A percentile compares a stretch with the other conserved stretches of the same genome.
These are phyloP conservation scores for Urtica urens DNA, from an alignment of 306 rosid species.

Conservation along the genomic window DNA sequence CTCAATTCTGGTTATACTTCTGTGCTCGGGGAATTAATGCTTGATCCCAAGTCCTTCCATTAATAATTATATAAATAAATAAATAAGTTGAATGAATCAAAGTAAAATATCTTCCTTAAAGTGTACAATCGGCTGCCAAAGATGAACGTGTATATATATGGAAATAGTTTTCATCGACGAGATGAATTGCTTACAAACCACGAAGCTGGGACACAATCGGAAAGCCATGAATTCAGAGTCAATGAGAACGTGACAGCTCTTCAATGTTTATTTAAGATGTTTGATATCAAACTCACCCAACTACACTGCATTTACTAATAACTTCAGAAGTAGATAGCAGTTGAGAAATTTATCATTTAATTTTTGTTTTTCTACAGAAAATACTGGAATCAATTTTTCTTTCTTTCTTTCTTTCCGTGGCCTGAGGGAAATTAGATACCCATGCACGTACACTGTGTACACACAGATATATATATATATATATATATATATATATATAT, in stretches of 20 bases:
- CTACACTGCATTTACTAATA: slow-evolving; percentile 29
- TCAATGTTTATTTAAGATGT: slow-evolving; percentile 8
- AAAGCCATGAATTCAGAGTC: slow-evolving; percentile 13
- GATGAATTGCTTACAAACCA: slow-evolving; percentile 10
- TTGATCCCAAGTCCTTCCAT: no score
- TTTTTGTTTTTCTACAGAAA: background rate
- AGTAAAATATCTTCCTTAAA: no score
- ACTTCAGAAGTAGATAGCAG: slow-evolving; percentile 24
- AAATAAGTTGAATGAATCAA: no score
- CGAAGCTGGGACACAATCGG: no score
- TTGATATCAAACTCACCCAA: slow-evolving; percentile 16
- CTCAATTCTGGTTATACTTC: no score
- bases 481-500: no score
- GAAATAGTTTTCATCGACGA: background rate
- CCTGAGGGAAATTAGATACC: background rate
- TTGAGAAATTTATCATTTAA: slow-evolving; percentile 19
- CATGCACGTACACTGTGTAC: no score
- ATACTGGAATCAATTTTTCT: background rate
- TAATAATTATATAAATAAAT: no score
- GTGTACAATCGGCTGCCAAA: no score
- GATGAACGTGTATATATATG: no score
- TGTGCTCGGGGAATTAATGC: no score
- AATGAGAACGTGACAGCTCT: slow-evolving; percentile 18
- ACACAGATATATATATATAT: no score
- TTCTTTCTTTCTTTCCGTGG: slow-evolving; percentile 11